Conservation (phyloP, 306 rosid genomes). For the Dryas alaskensis region DNA sequence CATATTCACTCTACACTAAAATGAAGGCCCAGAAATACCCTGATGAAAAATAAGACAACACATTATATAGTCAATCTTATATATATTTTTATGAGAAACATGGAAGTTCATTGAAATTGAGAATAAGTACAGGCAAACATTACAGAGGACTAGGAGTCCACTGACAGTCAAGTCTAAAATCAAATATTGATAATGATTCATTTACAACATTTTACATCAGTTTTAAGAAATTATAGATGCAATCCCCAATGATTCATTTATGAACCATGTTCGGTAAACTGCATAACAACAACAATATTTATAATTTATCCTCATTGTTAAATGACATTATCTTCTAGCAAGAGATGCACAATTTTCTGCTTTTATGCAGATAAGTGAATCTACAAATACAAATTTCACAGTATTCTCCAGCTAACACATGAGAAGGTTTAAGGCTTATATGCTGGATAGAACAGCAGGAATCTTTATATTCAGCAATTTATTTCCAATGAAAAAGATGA, state of each 20-base stretch:
- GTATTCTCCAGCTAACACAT: background rate
- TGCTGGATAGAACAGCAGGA: constrained; percentile 12
- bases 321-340: background rate
- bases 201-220: background rate
- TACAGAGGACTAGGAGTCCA: too few relatives aligned
- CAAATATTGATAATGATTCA: too few relatives aligned
- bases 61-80: background rate
- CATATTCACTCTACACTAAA: background rate
- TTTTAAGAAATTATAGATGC: background rate
- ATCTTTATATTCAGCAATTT: constrained; percentile 15
- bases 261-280: background rate
- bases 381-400: background rate
- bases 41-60: background rate
- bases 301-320: background rate
- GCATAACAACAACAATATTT: background rate
- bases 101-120: too few relatives aligned
- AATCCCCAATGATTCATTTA: too few relatives aligned
- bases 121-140: too few relatives aligned
- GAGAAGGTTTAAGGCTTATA: background rate
- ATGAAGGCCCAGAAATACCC: background rate
- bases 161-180: too few relatives aligned
- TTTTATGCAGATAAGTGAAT: background rate
- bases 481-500: constrained; percentile 13
- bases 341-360: background rate
- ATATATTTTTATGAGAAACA: background rate